These are phyloP conservation scores for Monosporascus sp. DNA, from an alignment of 2,329 filamentous ascomycete species.

Conservation along the genomic window DNA sequence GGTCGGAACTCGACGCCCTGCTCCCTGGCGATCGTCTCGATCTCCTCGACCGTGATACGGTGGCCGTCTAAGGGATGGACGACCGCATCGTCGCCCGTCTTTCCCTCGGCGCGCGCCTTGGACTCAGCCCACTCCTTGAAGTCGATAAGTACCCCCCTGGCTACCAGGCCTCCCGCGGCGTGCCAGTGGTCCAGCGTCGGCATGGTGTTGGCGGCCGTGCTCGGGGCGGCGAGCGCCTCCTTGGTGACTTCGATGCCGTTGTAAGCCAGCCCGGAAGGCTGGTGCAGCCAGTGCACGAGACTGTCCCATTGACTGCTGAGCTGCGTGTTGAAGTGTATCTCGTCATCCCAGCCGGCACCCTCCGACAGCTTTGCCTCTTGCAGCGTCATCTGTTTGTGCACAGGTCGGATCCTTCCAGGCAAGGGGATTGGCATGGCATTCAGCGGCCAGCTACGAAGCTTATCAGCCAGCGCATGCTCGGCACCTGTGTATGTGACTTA, in stretches of 20 bases:
- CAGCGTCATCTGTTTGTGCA: constrained; percentile 33
- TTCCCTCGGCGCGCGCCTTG: constrained; percentile 41
- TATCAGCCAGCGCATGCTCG: background rate
- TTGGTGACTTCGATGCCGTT: constrained; percentile 40
- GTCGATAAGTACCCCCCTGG: constrained; percentile 53
- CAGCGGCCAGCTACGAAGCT: constrained; percentile 34
- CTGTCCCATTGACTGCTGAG: constrained; percentile 53
- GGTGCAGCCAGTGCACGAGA: constrained; percentile 42
- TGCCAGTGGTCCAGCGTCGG: constrained; percentile 49
- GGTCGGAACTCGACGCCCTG: constrained; percentile 60
- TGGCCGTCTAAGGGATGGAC: constrained; percentile 49
- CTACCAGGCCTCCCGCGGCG: constrained; percentile 45
- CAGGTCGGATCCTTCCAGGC: constrained; percentile 29
- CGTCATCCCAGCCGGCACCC: constrained; percentile 39
- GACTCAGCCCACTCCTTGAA: constrained; percentile 35
- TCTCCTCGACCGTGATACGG: constrained; percentile 48
- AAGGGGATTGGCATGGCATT: constrained; percentile 34
- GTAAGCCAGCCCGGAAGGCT: constrained; percentile 40
- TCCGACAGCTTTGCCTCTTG: constrained; percentile 22
- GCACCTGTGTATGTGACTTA: constrained; percentile 19
- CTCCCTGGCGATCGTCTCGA: constrained; percentile 53
- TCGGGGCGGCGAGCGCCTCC: constrained; percentile 24
- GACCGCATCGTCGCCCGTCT: constrained; percentile 33
- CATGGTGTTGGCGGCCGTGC: constrained; percentile 26
- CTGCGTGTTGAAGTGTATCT: constrained; percentile 53